Evolutionary conservation across 306 rosid species (phyloP), one percentile per base, ranked within the genome.

Genomic region (Inga laurina): DNA sequence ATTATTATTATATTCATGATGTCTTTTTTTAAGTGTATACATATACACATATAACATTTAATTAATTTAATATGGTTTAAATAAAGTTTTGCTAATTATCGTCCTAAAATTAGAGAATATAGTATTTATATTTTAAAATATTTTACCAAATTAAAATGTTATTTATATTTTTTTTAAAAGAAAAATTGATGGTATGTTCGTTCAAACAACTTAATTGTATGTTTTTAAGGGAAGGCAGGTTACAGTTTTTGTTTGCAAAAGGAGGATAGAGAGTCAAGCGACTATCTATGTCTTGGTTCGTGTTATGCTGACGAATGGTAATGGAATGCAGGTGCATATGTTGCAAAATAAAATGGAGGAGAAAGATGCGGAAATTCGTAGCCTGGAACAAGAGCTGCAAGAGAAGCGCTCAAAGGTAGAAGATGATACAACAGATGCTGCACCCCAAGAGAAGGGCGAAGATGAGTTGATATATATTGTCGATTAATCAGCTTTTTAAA

Each of bases 321-420:
- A 8, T 59, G 76, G 30, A 30, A 12, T 76, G 81, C 88, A 96
- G 99, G 97, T 90, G 52, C 67, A 86, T 30, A 81, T 88, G 70
- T 80, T 92, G 91, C 94, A 95, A 89, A 91, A 86, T 84, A 91
- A 89, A 84, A 84, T 93, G 57, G 88, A 86, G 46, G 93, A 95
- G 85, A 95, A 88, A 83, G 92, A 95, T 82, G 72, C 46, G 27
- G 92, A 92, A 67, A 83, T 88, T 61, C 77, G 75, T 62, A 81
- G 86, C 61, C 74, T 92, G 68, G 93, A 86, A 85, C 83, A 86
- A 54, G 92, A 89, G 79, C 67, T 81, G 83, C 91, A 89, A 77
- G 82, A 74, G 71, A 85, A 85, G 74, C 76, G 85, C 35, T 39
- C 48, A 16, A 46, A 37, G 24, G 90, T 44, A 56, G 86, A 89